phyloP scores from a whole-genome alignment of 345 rosid genomes.

The Brassica nigra region DNA sequence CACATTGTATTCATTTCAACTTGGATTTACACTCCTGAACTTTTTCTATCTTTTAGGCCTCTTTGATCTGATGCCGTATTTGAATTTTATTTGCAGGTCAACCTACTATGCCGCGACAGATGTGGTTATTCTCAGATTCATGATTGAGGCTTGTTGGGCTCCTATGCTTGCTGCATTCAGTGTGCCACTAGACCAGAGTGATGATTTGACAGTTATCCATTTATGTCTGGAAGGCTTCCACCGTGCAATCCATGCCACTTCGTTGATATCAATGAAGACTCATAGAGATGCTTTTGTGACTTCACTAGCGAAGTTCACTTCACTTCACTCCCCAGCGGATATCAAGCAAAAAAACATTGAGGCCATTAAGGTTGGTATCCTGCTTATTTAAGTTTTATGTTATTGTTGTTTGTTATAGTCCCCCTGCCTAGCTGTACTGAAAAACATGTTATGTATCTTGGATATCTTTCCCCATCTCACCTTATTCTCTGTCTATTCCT shows the following conservation, averaged over 20 bases:
- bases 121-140: conserved; percentile 76
- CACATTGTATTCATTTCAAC: conserved; percentile 9
- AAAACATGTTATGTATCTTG: conserved; percentile 22
- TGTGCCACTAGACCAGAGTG: conserved; percentile 84
- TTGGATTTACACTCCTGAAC: conserved; percentile 11
- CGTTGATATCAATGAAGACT: conserved; percentile 89
- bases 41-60: conserved; percentile 8
- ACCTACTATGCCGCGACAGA: conserved; percentile 74
- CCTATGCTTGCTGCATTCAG: conserved; percentile 96
- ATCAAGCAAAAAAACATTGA: conserved; percentile 89
- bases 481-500: conserved; percentile 19
- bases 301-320: conserved; percentile 83
- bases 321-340: conserved; percentile 86
- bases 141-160: conserved; percentile 97
- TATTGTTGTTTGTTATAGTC: not conserved
- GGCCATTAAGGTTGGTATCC: conserved; percentile 71
- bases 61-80: conserved; percentile 23
- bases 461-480: conserved; percentile 6
- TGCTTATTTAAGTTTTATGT: not conserved
- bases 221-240: conserved; percentile 82
- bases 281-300: conserved; percentile 96
- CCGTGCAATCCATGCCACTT: conserved; percentile 81
- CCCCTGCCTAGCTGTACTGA: not conserved
- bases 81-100: conserved; percentile 51
- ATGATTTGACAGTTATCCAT: conserved; percentile 69